These are phyloP conservation scores for Balamuthia mandrillaris DNA, from an alignment of 208 protist genomes.

Conservation along the genomic window DNA sequence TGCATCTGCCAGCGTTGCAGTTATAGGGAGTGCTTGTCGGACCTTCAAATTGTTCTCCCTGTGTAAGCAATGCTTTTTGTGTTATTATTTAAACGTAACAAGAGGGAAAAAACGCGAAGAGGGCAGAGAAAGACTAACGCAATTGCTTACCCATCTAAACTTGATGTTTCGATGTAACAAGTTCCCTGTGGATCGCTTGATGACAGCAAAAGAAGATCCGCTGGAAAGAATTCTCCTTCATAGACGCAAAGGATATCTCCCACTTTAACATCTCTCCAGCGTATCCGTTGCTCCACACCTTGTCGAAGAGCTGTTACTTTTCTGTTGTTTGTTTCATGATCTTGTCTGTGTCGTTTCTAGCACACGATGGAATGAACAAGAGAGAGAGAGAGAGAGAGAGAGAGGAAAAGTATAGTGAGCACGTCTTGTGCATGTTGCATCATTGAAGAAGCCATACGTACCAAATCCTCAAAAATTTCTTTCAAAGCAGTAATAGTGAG, in stretches of 20 bases:
- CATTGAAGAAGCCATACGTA: not conserved
- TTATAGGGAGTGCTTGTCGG: not conserved
- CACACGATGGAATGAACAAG: not conserved
- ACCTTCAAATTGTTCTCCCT: slow-evolving; percentile 36
- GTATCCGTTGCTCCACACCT: not conserved
- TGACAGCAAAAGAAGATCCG: slow-evolving; percentile 82
- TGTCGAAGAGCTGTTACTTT: no score
- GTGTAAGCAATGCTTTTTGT: no score
- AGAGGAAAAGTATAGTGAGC: not conserved
- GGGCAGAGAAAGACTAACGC: not conserved
- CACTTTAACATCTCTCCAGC: slow-evolving; percentile 25
- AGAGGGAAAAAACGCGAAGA: not conserved
- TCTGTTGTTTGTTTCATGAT: not conserved
- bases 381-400: not conserved
- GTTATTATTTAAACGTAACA: not conserved
- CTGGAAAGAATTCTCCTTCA: slow-evolving; percentile 81
- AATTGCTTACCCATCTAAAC: slow-evolving; percentile 83
- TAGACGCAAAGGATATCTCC: slow-evolving; percentile 18
- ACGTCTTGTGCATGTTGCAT: not conserved
- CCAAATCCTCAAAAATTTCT: slow-evolving; percentile 64
- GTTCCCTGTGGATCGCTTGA: slow-evolving; percentile 65
- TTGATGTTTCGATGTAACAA: slow-evolving; percentile 85
- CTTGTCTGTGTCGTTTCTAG: not conserved
- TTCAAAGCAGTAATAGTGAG: slow-evolving; percentile 63
- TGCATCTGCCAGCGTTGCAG: not conserved